Percentiles rank a stretch among this genome's conserved stretches.
Evolutionary conservation across 2,329 filamentous ascomycete genomes (phyloP).

Genomic region (Cytospora piceae): DNA sequence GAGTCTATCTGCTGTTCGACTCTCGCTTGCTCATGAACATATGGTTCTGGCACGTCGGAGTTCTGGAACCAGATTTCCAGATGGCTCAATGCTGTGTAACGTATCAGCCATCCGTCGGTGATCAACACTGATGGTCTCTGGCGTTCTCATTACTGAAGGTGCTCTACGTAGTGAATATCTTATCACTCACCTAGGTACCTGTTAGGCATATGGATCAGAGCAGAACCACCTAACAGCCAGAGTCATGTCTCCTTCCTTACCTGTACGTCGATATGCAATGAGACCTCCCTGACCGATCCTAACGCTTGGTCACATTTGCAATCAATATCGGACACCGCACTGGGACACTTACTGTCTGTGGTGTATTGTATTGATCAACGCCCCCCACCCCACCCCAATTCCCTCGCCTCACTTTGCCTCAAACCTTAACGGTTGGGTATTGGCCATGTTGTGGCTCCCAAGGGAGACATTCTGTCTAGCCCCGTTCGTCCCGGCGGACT

Average conservation of each 20-base stretch:
- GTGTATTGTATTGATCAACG: background rate
- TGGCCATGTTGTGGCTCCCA: background rate
- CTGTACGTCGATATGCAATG: background rate
- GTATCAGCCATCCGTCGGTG: background rate
- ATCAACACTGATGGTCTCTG: background rate
- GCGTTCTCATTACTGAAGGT: background rate
- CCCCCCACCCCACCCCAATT: too few species aligned
- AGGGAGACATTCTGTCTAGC: conserved; percentile 11
- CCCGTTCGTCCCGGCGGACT: conserved; percentile 13
- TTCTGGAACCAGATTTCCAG: background rate
- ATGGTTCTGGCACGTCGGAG: background rate
- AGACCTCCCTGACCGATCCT: background rate
- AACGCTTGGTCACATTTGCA: background rate
- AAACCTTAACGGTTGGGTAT: conserved; percentile 1
- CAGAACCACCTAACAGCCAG: background rate
- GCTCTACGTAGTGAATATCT: too few species aligned
- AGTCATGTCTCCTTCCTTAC: background rate
- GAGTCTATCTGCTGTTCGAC: background rate
- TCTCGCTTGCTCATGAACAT: background rate
- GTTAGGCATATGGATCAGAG: background rate
- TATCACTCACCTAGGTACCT: background rate
- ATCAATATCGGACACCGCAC: background rate
- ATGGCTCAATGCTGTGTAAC: background rate
- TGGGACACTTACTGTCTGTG: background rate
- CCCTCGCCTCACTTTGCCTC: too few species aligned